A percentile compares a stretch with the other conserved stretches of the same genome.
phyloP scores from a whole-genome alignment of 2,329 filamentous ascomycete species.

The Chaetomiaceae sp. region DNA sequence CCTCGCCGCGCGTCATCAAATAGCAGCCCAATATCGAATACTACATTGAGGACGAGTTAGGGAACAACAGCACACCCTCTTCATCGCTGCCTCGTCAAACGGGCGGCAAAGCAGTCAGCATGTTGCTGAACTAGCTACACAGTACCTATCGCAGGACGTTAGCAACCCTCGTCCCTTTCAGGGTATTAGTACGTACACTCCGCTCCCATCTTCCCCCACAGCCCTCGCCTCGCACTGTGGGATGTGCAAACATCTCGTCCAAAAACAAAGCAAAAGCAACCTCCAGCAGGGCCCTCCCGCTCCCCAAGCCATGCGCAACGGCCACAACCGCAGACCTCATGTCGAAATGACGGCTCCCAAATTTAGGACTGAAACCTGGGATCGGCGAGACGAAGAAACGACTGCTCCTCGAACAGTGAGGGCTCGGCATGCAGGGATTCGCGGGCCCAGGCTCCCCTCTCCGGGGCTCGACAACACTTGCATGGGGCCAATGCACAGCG shows the following conservation, averaged over 20 bases:
- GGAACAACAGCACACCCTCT: not conserved
- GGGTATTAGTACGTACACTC: no score
- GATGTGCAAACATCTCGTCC: constrained; percentile 4
- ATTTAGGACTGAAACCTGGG: constrained; percentile 10
- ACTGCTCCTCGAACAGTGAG: no score
- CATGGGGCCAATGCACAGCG: constrained; percentile 30
- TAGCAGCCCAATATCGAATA: constrained; percentile 1
- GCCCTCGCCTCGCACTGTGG: constrained; percentile 9
- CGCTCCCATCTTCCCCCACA: no score
- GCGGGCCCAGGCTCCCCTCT: constrained; percentile 17
- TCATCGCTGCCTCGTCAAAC: no score
- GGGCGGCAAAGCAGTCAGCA: no score
- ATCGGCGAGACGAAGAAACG: constrained; percentile 6
- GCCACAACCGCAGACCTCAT: constrained; percentile 5
- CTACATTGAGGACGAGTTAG: not conserved
- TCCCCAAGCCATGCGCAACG: constrained; percentile 8
- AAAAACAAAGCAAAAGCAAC: constrained; percentile 7
- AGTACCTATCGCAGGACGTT: no score
- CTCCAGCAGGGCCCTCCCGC: constrained; percentile 2
- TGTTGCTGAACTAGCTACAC: no score
- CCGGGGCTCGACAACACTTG: constrained; percentile 22
- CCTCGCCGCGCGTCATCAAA: not conserved
- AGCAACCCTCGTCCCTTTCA: no score
- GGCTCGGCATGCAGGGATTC: constrained; percentile 19
- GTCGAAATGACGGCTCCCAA: not conserved